Conservation (phyloP, 257 asterid species). For the Datura wrightii region DNA sequence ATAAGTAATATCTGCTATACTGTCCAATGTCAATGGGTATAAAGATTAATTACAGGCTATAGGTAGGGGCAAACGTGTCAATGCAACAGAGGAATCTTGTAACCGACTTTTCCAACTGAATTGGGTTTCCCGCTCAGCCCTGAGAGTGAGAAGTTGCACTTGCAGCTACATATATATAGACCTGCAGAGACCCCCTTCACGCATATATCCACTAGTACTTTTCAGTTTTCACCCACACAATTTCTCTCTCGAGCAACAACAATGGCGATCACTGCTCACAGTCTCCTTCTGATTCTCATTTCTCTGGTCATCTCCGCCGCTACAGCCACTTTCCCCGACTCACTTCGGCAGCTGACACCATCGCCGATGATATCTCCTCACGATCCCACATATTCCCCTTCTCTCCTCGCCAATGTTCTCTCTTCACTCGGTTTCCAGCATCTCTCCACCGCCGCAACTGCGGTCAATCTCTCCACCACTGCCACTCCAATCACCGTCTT, state of each 20-base stretch:
- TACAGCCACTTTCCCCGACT: slow-evolving; percentile 40
- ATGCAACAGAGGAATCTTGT: not conserved
- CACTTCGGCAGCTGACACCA: slow-evolving; percentile 45
- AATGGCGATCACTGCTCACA: slow-evolving; percentile 55
- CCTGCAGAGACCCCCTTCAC: not conserved
- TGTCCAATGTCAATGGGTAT: no score
- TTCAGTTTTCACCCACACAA: not conserved
- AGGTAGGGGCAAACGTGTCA: not conserved
- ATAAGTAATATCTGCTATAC: no score
- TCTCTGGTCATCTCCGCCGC: slow-evolving; percentile 47
- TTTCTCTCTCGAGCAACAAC: slow-evolving; percentile 32
- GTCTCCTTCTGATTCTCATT: slow-evolving; percentile 49
- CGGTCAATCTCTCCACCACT: slow-evolving; percentile 64
- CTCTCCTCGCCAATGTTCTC: slow-evolving; percentile 68
- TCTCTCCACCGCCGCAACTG: slow-evolving; percentile 62
- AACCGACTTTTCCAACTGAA: not conserved
- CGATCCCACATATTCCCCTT: slow-evolving; percentile 45
- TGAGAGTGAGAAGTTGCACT: not conserved
- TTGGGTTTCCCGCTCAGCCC: slow-evolving; percentile 2
- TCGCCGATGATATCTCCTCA: slow-evolving; percentile 54
- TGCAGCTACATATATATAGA: not conserved
- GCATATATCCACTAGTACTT: not conserved
- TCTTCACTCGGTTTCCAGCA: slow-evolving; percentile 82
- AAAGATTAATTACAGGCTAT: not conserved
- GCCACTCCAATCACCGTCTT: slow-evolving; percentile 73